Evolutionary conservation across 2,329 filamentous ascomycete species (phyloP), one percentile per base, ranked within the genome.

Genomic region (Simplicillium aogashimaense): DNA sequence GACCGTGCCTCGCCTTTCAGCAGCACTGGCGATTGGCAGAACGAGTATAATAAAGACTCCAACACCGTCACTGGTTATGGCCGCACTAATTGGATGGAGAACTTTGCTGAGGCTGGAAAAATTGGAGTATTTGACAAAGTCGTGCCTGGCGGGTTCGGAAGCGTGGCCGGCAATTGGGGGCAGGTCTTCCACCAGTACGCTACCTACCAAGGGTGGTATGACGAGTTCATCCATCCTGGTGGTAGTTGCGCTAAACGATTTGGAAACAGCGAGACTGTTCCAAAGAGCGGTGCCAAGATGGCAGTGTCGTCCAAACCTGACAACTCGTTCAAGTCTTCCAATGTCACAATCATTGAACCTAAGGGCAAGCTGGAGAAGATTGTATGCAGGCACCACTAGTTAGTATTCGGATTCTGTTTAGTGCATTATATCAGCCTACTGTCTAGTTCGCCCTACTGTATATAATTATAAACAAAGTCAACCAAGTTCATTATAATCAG

Each of bases 101-200:
- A 54, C 46, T 54, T 51, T 41, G 53, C 53, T 20, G 50, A 56
- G 45, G 29, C 47, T 16, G 51, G 44, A 10, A 38, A 50, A 12
- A 40, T 55, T 7, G 48, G 43, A 10, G 29, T 56, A 2, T 55
- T 47, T 37, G 51, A 55, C 41, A 50, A 50, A 41, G 41, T 48
- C 30, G 52, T 55, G 7, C 51, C 52, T 5, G 50, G 50, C 15
- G 53, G 53, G 11, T 41, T 54, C 17, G 45, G 41, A 18, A 42
- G 25, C 9, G 46, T 54, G 9, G 45, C 50, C 29, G 45, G 51
- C 18, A 53, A 50, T 43, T 52, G 43, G 43, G 40, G 35, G n/a
- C 43, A 47, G 35, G 44, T 55, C 38, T 47, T 44, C 36, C 46
- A 53, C 43, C 49, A 52, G 28, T 50, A 50, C 29, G 42, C 47